Conservation (phyloP, 2,329 filamentous ascomycete species). For the Aureobasidium sp. region DNA sequence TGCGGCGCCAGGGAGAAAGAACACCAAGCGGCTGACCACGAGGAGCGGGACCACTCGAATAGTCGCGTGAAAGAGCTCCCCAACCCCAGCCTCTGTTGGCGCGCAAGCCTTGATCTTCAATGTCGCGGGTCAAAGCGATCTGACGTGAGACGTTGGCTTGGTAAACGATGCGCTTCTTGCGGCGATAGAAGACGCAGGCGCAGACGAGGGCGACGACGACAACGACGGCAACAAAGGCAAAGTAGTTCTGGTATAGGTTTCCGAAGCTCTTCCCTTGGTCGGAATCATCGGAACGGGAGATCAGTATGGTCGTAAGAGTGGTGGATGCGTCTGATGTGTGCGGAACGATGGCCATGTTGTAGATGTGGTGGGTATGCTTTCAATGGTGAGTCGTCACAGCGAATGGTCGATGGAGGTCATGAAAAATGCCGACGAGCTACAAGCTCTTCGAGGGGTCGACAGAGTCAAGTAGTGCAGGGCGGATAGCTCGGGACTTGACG, state of each 20-base stretch:
- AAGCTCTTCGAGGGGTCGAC: neutral
- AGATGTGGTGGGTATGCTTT: neutral
- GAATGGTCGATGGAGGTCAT: neutral
- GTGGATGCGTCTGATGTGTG: neutral
- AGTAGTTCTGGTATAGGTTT: constrained; percentile 40
- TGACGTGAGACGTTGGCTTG: constrained; percentile 21
- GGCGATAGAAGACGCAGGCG: constrained; percentile 38
- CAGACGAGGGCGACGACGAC: constrained; percentile 39
- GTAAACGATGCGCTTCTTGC: constrained; percentile 26
- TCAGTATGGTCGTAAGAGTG: neutral
- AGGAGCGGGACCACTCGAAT: neutral
- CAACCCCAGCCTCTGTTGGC: constrained; percentile 17
- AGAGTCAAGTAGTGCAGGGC: neutral
- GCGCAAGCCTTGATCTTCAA: constrained; percentile 22
- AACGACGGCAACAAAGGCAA: constrained; percentile 49
- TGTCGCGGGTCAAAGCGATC: constrained; percentile 29
- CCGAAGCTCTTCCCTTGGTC: neutral
- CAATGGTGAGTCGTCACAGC: neutral
- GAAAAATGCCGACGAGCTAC: neutral
- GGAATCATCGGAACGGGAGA: neutral
- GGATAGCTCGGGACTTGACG: neutral
- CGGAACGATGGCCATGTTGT: neutral
- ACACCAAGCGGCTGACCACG: neutral
- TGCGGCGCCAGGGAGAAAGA: constrained; percentile 16
- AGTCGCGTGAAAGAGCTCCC: constrained; percentile 8